These are phyloP conservation scores for Hanseniaspora thailandica DNA, from an alignment of 805 yeast genomes.

Conservation along the genomic window DNA sequence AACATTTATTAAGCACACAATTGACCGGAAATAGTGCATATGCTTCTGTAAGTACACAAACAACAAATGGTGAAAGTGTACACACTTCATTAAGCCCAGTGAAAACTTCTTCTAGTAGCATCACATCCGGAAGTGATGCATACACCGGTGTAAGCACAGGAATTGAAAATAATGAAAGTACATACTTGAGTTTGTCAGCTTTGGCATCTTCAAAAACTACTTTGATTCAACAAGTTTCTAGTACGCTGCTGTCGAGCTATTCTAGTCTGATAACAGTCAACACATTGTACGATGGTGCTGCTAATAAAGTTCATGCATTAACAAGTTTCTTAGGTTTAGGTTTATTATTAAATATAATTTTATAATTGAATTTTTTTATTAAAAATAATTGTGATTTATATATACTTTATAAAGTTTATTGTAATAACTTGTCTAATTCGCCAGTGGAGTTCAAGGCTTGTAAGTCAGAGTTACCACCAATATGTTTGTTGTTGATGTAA, in stretches of 20 bases:
- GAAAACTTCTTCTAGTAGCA: too few relatives aligned
- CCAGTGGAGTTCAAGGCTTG: slow-evolving; percentile 58
- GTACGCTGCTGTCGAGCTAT: too few relatives aligned
- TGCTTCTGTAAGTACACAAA: background rate
- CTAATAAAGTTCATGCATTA: background rate
- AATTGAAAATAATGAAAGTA: background rate
- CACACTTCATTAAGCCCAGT: background rate
- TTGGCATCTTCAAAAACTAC: background rate
- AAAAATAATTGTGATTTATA: background rate
- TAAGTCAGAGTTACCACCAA: slow-evolving; percentile 89
- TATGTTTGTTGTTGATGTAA: slow-evolving; percentile 80
- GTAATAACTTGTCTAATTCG: slow-evolving; percentile 38
- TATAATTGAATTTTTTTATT: background rate
- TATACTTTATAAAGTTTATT: slow-evolving; percentile 15
- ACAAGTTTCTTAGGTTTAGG: background rate
- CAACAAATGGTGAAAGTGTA: background rate
- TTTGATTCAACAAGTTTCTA: background rate
- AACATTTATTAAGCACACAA: background rate
- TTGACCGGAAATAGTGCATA: background rate
- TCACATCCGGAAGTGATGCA: too few relatives aligned
- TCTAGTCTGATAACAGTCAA: background rate
- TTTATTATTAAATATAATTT: background rate
- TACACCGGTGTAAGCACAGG: background rate
- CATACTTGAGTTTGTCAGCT: background rate
- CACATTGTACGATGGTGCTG: background rate